phyloP scores from a whole-genome alignment of 306 rosid genomes.

The Rubus idaeus region DNA sequence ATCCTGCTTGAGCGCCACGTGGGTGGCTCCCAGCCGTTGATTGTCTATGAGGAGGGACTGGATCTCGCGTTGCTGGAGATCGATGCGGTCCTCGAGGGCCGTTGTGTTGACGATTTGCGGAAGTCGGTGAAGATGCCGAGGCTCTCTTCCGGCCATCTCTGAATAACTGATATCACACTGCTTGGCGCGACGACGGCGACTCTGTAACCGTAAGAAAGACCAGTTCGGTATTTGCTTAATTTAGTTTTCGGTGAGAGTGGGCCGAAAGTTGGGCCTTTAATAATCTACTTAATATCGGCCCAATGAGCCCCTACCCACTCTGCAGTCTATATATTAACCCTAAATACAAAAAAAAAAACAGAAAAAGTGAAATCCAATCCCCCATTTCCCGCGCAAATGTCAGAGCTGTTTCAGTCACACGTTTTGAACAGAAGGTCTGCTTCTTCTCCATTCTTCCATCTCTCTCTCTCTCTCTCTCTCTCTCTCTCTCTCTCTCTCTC shows the following conservation, averaged over 20 bases:
- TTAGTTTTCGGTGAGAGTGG: neutral
- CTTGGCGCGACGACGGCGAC: conserved; percentile 6
- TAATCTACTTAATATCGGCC: neutral
- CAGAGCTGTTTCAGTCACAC: conserved; percentile 46
- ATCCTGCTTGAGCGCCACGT: conserved; percentile 85
- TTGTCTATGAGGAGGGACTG: conserved; percentile 74
- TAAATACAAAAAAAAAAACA: neutral
- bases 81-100: conserved; percentile 59
- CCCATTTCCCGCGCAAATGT: conserved; percentile 44
- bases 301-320: too few relatives aligned
- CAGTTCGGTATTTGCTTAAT: neutral
- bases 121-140: conserved; percentile 34
- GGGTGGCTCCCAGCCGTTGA: conserved; percentile 80
- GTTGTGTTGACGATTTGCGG: conserved; percentile 29
- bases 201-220: neutral
- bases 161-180: neutral
- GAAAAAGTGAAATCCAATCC: neutral
- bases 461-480: neutral
- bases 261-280: neutral
- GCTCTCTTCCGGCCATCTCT: conserved; percentile 24
- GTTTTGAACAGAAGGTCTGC: conserved; percentile 52
- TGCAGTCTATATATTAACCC: neutral
- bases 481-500: conserved; percentile 23
- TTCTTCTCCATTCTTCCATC: conserved; percentile 8
- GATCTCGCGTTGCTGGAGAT: conserved; percentile 65